Conservation (phyloP, 2,329 filamentous ascomycete genomes). For the Fusarium acutatum region DNA sequence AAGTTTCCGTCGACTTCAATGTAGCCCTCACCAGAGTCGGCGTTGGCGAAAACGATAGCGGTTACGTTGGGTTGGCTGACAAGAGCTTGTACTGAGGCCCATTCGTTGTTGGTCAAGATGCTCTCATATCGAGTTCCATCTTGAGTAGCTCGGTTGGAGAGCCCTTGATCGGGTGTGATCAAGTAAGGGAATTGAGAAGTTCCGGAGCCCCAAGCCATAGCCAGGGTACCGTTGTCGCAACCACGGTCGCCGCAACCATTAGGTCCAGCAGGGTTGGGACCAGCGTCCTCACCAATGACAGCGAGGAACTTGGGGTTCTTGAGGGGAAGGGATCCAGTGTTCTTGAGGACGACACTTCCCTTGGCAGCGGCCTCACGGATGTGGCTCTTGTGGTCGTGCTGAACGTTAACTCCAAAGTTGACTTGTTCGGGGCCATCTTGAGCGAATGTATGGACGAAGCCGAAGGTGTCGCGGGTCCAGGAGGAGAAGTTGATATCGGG, state of each 20-base stretch:
- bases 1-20: conserved; percentile 83
- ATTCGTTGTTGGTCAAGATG: conserved; percentile 70
- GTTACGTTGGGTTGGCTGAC: conserved; percentile 70
- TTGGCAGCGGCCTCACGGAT: conserved; percentile 82
- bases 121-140: conserved; percentile 71
- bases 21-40: conserved; percentile 86
- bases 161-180: conserved; percentile 75
- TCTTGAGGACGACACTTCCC: conserved; percentile 91
- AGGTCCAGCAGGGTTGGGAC: conserved; percentile 75
- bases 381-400: conserved; percentile 72
- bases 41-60: conserved; percentile 89
- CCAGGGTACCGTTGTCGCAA: conserved; percentile 69
- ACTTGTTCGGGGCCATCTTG: conserved; percentile 71
- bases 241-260: conserved; percentile 80
- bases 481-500: conserved; percentile 82
- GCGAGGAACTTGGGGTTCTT: conserved; percentile 78
- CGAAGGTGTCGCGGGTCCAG: conserved; percentile 82
- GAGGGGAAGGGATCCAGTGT: conserved; percentile 79
- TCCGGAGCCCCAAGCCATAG: conserved; percentile 83
- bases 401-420: conserved; percentile 88
- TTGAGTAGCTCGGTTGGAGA: conserved; percentile 68
- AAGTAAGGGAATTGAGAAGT: conserved; percentile 79
- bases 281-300: conserved; percentile 85
- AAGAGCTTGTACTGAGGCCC: conserved; percentile 60
- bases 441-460: conserved; percentile 71